Evolutionary conservation across 2,329 filamentous ascomycete species (phyloP).

Genomic region (Phyllosticta citrichinensis): DNA sequence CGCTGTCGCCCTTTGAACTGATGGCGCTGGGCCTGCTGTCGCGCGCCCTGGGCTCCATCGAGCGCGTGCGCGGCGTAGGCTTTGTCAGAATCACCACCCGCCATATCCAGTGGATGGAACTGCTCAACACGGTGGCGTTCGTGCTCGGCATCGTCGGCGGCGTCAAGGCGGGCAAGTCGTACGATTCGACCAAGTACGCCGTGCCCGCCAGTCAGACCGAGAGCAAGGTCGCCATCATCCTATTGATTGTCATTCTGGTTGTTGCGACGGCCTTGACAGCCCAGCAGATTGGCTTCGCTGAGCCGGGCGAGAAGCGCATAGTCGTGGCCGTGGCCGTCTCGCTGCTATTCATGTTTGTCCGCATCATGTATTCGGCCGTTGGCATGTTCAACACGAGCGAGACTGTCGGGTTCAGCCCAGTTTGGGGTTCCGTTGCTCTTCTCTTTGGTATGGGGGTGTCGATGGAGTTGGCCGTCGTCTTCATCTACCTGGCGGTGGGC

Average conservation of each 20-base stretch:
- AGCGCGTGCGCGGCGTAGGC: background rate
- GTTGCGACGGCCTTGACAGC: background rate
- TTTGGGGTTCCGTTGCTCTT: background rate
- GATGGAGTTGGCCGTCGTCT: constrained; percentile 5
- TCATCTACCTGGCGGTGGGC: background rate
- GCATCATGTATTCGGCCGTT: background rate
- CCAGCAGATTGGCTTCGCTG: background rate
- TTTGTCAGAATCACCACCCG: background rate
- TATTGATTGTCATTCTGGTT: constrained; percentile 1
- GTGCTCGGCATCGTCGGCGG: constrained; percentile 1
- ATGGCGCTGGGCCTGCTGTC: constrained; percentile 1
- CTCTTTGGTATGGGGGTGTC: constrained; percentile 1
- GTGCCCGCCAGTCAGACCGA: background rate
- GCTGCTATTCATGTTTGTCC: background rate
- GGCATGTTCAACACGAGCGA: background rate
- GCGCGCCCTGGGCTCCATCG: constrained; percentile 1
- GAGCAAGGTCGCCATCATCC: background rate
- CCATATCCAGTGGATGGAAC: constrained; percentile 1
- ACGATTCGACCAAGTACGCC: background rate
- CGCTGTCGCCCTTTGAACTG: constrained; percentile 5
- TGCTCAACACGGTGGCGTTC: background rate
- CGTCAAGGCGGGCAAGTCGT: background rate
- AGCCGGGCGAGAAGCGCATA: constrained; percentile 6
- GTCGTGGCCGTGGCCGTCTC: background rate
- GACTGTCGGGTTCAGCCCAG: background rate